Conservation (phyloP, 352 stramenopile genomes). For the Blastocystis hominis region DNA sequence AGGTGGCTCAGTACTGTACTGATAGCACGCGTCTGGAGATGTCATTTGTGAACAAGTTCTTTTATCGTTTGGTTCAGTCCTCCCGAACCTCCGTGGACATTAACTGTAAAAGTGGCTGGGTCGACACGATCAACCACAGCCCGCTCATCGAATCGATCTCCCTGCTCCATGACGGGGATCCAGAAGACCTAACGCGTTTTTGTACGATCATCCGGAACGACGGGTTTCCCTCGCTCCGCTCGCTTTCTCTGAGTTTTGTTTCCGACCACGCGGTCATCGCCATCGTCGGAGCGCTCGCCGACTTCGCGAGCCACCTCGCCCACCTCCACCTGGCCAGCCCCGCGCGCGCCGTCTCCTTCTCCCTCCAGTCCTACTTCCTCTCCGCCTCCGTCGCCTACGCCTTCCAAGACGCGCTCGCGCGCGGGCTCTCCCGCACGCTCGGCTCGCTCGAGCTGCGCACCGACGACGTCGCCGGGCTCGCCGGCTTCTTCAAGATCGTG, state of each 20-base stretch:
- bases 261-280: background rate
- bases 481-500: conserved; percentile 3
- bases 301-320: background rate
- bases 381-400: conserved; percentile 1
- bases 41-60: background rate
- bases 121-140: background rate
- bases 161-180: background rate
- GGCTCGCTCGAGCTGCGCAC: background rate
- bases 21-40: background rate
- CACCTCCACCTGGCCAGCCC: background rate
- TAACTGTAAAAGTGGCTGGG: conserved; percentile 9
- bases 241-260: background rate
- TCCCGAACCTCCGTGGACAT: background rate
- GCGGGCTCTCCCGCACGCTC: background rate
- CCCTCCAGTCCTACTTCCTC: background rate
- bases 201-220: conserved; percentile 24
- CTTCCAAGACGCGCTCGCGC: background rate
- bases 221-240: background rate
- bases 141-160: background rate
- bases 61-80: background rate
- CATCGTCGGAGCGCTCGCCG: background rate
- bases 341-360: background rate
- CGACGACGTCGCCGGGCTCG: background rate
- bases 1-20: conserved; percentile 19
- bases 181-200: conserved; percentile 5